Evolutionary conservation across 2,329 filamentous ascomycete species (phyloP), one percentile per base, ranked within the genome.

Genomic region (Aureobasidium musti): DNA sequence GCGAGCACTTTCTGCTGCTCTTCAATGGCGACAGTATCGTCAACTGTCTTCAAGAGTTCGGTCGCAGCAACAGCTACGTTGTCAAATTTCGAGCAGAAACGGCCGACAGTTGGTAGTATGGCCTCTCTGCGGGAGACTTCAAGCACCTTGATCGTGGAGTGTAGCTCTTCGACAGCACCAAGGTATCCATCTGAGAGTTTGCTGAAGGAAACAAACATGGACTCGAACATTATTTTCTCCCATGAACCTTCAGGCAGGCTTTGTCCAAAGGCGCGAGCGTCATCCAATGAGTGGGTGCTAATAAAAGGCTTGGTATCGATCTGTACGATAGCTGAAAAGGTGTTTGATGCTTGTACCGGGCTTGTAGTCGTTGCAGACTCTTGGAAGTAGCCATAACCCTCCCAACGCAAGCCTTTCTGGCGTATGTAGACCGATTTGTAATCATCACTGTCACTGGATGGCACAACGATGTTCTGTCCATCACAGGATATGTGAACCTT

Each of bases 21-120:
- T 10, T 47, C 7, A 3, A 5, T 10, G 10, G n/a, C 21, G 39
- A 5, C 19, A n/a, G 2, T n/a, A 10, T 21, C 19, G 4, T n/a
- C 19, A 21, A 43, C 21, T 5, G 1, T n/a, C 4, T 7, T n/a
- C 2, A 10, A 6, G 1, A 21, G 3, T 1, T 43, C 39, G 8
- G 2, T 19, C 7, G 4, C 17, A 5, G 4, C 7, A 19, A 1
- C 2, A 2, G 5, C 2, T n/a, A n/a, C 7, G 1, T 6, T 43
- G 19, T 6, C 1, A 6, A 11, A 10, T n/a, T n/a, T 2, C n/a
- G 39, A 43, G 17, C 2, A n/a, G 39, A 43, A 5, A 43, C 17
- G 39, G 19, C 7, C 7, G 1, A 43, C 7, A 43, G 39, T 2
- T 43, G 39, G 39, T 10, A 17, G 17, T n/a, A 43, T 1, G 7